These are phyloP conservation scores for Camellia japonica DNA, from an alignment of 148 eudicot species.

Conservation along the genomic window DNA sequence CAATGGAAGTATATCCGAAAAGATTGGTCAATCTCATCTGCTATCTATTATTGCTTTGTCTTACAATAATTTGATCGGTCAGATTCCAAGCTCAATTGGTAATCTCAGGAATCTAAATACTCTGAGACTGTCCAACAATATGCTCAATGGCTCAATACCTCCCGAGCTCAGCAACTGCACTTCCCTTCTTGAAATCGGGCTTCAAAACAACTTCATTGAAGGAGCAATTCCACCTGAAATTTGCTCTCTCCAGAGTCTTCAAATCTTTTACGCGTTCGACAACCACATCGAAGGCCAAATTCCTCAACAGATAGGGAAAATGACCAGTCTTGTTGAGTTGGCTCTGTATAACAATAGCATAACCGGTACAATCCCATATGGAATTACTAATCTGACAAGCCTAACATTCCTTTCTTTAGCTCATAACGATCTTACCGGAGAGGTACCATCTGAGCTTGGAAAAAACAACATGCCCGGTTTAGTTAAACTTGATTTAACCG, in stretches of 20 bases:
- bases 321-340: slow-evolving; percentile 10
- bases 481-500: slow-evolving; percentile 3
- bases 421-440: slow-evolving; percentile 16
- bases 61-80: slow-evolving; percentile 6
- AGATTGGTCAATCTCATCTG: slow-evolving; percentile 8
- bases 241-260: slow-evolving; percentile 9
- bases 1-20: slow-evolving; percentile 16
- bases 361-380: slow-evolving; percentile 17
- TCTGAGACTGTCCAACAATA: slow-evolving; percentile 7
- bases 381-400: slow-evolving; percentile 13
- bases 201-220: not conserved
- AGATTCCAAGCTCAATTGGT: slow-evolving; percentile 16
- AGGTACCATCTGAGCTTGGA: slow-evolving; percentile 21
- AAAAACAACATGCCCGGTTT: slow-evolving; percentile 9
- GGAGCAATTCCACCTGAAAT: slow-evolving; percentile 20
- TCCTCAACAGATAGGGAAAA: slow-evolving; percentile 15
- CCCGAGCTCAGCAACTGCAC: slow-evolving; percentile 23
- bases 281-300: slow-evolving; percentile 19
- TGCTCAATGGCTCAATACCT: slow-evolving; percentile 21
- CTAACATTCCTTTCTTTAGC: slow-evolving; percentile 12
- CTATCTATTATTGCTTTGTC: slow-evolving; percentile 11
- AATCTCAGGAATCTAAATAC: slow-evolving; percentile 13
- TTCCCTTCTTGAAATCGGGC: slow-evolving; percentile 11
- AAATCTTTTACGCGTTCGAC: not conserved
- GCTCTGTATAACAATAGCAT: slow-evolving; percentile 10